Evolutionary conservation across 805 yeast species (phyloP).

Genomic region (Sugiyamaella lignohabitans): DNA sequence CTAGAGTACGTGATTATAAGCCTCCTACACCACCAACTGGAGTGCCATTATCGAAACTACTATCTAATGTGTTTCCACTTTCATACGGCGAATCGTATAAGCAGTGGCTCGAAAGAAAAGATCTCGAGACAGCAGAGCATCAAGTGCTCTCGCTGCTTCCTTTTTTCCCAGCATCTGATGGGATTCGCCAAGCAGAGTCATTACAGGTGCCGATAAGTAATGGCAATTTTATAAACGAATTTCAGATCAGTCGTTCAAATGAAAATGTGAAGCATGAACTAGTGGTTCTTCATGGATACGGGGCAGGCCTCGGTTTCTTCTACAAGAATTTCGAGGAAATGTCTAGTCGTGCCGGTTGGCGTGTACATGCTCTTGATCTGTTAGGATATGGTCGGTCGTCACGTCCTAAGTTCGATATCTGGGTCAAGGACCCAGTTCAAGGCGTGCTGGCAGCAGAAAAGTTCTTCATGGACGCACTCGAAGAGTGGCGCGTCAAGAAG

Average conservation of each 20-base stretch:
- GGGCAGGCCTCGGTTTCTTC: conserved; percentile 82
- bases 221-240: conserved; percentile 63
- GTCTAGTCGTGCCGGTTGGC: conserved; percentile 42
- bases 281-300: conserved; percentile 85
- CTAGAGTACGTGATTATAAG: no score
- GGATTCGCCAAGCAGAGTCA: conserved; percentile 29
- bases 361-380: conserved; percentile 79
- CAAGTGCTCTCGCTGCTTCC: conserved; percentile 52
- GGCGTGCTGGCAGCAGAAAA: conserved; percentile 46
- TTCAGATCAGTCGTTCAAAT: conserved; percentile 39
- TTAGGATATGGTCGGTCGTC: conserved; percentile 88
- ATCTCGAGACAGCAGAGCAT: conserved; percentile 38
- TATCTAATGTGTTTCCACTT: conserved; percentile 32
- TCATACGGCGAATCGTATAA: conserved; percentile 33
- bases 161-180: conserved; percentile 33
- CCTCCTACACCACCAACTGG: conserved; percentile 35
- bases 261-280: conserved; percentile 28
- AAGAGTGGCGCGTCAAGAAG: conserved; percentile 51
- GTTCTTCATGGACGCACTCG: conserved; percentile 59
- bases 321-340: conserved; percentile 59
- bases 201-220: conserved; percentile 50
- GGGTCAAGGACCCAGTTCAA: conserved; percentile 28
- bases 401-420: conserved; percentile 52
- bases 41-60: conserved; percentile 25
- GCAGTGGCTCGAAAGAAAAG: conserved; percentile 39